Base-by-base conservation (phyloP, 306 rosid genomes). In the Glycine soja region DNA sequence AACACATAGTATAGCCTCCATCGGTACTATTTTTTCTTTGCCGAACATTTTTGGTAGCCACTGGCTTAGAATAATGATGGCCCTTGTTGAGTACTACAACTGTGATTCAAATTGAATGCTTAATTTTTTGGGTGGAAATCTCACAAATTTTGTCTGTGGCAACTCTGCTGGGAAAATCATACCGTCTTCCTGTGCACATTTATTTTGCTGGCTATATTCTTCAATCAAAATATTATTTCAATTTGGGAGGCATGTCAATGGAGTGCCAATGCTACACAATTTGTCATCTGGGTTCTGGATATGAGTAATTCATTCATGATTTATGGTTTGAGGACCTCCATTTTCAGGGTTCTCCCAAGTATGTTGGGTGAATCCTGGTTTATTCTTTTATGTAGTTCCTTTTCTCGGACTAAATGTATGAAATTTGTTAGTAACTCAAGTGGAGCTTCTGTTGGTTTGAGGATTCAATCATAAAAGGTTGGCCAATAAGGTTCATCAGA, bases 21-120 rank as follows among this genome's bases (percentile, higher is more conserved):
- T 58, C 8, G 47, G 48, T 47, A 72, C 78, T 62, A 67, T 48
- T 78, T 62, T 80, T 80, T 76, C 62, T 85, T 16, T 48, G 7
- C 24, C 59, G 62, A 61, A 65, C 65, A 36, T 19, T 76, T 76
- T 68, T 45, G 13, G 70, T 36, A 8, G 51, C 11, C 56, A 32
- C 14, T n/a, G 36, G 16, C 80, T n/a, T 76, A 10, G 16, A 54
- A 47, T n/a, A 68, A 68, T 15, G 38, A 10, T 30, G 51, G 43
- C 64, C 62, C 52, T 10, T 46, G 32, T 40, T 47, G 70, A 79
- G 76, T 46, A 6, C 40, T 7, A 58, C 10, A 40, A 14, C 5
- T 51, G 5, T 15, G 42, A 70, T 70, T 51, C 69, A 75, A 54
- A 61, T 40, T 48, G 56, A 58, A 18, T 38, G 58, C 65, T 16